Evolutionary conservation across 305 asterid genomes (phyloP).

Genomic region (Plantago lanceolata): DNA sequence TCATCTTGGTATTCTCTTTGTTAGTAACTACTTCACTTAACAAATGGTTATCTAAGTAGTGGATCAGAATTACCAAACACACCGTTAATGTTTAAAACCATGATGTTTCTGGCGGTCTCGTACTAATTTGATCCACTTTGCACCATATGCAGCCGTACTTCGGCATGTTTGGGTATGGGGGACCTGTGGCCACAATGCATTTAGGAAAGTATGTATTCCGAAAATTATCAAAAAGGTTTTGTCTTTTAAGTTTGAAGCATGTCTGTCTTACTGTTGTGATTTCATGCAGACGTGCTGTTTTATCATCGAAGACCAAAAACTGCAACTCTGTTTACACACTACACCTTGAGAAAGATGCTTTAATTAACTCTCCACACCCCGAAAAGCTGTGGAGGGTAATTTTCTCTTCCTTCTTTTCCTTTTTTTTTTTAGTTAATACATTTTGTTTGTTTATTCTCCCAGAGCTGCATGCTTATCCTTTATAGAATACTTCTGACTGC

Average conservation of each 20-base stretch:
- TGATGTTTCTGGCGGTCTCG: constrained; percentile 1
- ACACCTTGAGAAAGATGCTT: constrained; percentile 62
- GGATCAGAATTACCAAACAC: not conserved
- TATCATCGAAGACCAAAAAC: constrained; percentile 61
- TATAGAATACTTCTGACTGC: constrained; percentile 24
- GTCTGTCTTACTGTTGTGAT: constrained; percentile 15
- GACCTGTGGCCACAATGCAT: constrained; percentile 70
- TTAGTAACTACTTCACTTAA: too few relatives aligned
- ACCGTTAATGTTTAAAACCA: not conserved
- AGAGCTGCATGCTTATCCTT: constrained; percentile 1
- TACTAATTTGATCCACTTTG: constrained; percentile 16
- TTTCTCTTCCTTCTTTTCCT: too few relatives aligned
- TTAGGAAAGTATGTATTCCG: constrained; percentile 57
- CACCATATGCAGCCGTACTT: constrained; percentile 64
- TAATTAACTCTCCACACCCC: constrained; percentile 39
- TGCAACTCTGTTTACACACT: constrained; percentile 50
- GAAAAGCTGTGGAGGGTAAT: constrained; percentile 65
- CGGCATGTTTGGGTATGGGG: constrained; percentile 88
- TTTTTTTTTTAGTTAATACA: constrained; percentile 6
- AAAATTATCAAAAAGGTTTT: not conserved
- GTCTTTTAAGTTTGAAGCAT: not conserved
- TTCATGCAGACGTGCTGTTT: constrained; percentile 42
- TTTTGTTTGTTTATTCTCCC: constrained; percentile 15
- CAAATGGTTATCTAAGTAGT: too few relatives aligned
- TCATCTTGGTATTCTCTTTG: too few relatives aligned